Base-by-base conservation (phyloP, 352 stramenopile species). In the Phytopythium chamaehyphon region DNA sequence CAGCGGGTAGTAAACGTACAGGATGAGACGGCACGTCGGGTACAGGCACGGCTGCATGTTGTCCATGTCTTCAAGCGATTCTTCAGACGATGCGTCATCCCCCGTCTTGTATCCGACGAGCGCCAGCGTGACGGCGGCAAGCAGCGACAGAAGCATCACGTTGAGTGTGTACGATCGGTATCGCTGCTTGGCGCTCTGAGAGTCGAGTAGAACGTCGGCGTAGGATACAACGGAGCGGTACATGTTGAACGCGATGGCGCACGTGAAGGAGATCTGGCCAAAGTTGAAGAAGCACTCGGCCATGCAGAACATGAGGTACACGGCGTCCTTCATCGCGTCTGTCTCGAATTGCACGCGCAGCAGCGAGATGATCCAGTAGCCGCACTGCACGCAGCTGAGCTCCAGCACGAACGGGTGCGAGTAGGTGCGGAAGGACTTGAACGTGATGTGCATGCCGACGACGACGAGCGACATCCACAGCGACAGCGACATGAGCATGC, bases 231-330 rank as follows among this genome's bases (percentile, higher is more conserved):
- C 78, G 4, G 75, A 87, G 6, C 78, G 78, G 56, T 89, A 89
- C 76, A 89, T 85, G 49, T 89, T 86, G 62, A 87, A 89, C 8
- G 75, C 78, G 54, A 87, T 86, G 42, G 78, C 73, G 31, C 78
- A 89, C 55, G 78, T 83, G 60, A 89, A 89, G 24, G 78, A 87
- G 44, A 89, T 89, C 59, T 87, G 75, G 37, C 73, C 78, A 44
- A 87, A 87, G 51, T 86, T 87, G 62, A 89, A 89, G 40, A 87
- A 84, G 43, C 75, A 83, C 63, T 89, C 78, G 49, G 74, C 70
- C 48, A 87, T 79, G 43, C 78, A 87, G 51, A 89, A 85, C 33
- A 75, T 60, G 16, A 87, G 61, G 50, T 80, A 81, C 21, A 73
- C 57, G 52, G 76, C 61, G 52, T 84, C 58, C 19, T 58, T 68